Evolutionary conservation across 441 rosid genomes (phyloP).

Genomic region (Eruca vesicaria): DNA sequence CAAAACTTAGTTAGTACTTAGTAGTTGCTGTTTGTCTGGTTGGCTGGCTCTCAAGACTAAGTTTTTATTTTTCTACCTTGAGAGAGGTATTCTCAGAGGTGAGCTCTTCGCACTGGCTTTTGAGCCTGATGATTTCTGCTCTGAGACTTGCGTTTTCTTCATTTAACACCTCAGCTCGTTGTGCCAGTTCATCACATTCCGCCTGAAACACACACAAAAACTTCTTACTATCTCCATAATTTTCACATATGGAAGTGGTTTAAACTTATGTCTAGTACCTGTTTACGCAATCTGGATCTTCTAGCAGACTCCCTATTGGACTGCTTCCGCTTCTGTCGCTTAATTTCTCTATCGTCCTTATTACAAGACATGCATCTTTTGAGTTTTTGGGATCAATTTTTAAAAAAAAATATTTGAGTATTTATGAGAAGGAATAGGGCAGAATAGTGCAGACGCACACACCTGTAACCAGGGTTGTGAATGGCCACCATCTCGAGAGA

Average conservation of each 20-base stretch:
- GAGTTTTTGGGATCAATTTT: background rate
- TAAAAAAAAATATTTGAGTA: background rate
- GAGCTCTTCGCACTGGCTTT: constrained; percentile 75
- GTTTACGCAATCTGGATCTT: constrained; percentile 89
- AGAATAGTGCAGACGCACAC: background rate
- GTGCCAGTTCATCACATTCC: constrained; percentile 92
- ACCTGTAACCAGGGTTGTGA: constrained; percentile 90
- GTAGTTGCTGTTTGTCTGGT: background rate
- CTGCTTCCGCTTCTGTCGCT: constrained; percentile 91
- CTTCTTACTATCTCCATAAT: constrained; percentile 3
- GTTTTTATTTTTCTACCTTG: constrained; percentile 44
- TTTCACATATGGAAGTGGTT: constrained; percentile 14
- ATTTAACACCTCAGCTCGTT: constrained; percentile 71
- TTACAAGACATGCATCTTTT: background rate
- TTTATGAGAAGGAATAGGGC: background rate
- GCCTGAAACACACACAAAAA: constrained; percentile 54
- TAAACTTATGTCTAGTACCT: constrained; percentile 51
- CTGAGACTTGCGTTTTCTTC: constrained; percentile 80
- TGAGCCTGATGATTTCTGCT: constrained; percentile 71
- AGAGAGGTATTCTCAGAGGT: constrained; percentile 67
- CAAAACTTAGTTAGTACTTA: background rate
- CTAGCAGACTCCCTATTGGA: constrained; percentile 97
- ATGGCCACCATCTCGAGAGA: constrained; percentile 65
- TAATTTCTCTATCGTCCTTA: constrained; percentile 84
- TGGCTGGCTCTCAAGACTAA: background rate